These are phyloP conservation scores for Cyclocybe cylindracea DNA, from an alignment of 768 basidiomycete species.

Conservation along the genomic window DNA sequence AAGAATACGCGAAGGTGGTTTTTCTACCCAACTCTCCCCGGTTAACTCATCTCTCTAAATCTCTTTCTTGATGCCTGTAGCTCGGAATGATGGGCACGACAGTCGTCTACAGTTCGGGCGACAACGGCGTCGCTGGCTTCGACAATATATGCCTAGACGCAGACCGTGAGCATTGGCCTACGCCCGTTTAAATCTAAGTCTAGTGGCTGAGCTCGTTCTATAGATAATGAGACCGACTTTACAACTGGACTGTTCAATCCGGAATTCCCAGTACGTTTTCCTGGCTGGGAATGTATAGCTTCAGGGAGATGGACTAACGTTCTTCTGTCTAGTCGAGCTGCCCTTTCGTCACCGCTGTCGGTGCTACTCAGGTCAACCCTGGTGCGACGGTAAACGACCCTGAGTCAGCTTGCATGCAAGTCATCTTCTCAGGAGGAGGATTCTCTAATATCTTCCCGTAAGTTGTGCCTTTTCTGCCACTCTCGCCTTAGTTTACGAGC, in stretches of 20 bases:
- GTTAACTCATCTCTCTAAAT: conserved; percentile 15
- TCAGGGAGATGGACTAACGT: neutral
- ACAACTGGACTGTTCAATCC: conserved; percentile 24
- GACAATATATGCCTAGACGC: conserved; percentile 39
- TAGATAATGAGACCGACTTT: conserved; percentile 21
- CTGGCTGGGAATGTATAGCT: neutral
- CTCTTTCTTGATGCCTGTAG: conserved; percentile 4
- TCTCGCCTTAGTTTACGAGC: neutral
- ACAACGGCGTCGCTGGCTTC: conserved; percentile 38
- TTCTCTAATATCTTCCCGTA: conserved; percentile 47
- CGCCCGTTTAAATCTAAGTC: neutral
- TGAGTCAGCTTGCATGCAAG: conserved; percentile 46
- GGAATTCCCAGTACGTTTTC: conserved; percentile 21
- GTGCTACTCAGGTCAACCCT: conserved; percentile 49
- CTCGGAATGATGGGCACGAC: conserved; percentile 38
- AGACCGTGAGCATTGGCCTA: conserved; percentile 30
- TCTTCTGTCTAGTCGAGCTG: conserved; percentile 34
- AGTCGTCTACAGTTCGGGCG: conserved; percentile 36
- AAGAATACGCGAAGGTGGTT: conserved; percentile 31
- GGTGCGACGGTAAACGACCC: conserved; percentile 43
- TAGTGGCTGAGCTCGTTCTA: neutral
- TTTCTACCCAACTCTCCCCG: neutral
- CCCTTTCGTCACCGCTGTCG: conserved; percentile 53
- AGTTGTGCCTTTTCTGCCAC: conserved; percentile 2
- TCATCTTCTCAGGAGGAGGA: conserved; percentile 53